Evolutionary conservation across 345 rosid genomes (phyloP).

Genomic region (Euclidium syriacum): DNA sequence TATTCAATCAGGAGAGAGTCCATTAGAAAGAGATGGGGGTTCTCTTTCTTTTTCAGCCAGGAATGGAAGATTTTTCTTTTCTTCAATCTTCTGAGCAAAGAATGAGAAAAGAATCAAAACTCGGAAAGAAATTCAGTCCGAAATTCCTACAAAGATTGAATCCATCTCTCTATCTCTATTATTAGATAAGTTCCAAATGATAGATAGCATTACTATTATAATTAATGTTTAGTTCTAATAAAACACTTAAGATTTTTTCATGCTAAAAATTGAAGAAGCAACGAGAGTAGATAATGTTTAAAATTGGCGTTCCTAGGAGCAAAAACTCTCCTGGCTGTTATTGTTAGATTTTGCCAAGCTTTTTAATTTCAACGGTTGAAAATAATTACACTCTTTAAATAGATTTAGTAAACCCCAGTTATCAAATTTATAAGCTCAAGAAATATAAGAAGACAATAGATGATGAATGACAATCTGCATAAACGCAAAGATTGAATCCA

Average conservation of each 20-base stretch:
- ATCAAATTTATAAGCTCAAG: background rate
- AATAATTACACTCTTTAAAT: background rate
- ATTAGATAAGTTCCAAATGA: conserved; percentile 13
- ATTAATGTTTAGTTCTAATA: conserved; percentile 2
- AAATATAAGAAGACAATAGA: background rate
- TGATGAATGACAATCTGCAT: background rate
- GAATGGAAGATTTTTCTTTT: background rate
- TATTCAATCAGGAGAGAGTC: conserved; percentile 14
- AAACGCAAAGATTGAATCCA: too few species aligned
- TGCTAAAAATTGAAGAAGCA: conserved; percentile 21
- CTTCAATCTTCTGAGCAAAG: conserved; percentile 6
- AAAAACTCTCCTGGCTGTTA: background rate
- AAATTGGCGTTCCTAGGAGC: background rate
- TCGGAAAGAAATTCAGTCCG: background rate
- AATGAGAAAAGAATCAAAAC: background rate
- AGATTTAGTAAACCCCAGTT: background rate
- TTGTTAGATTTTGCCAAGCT: background rate
- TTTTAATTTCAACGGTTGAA: background rate
- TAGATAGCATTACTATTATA: conserved; percentile 11
- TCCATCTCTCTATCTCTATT: conserved; percentile 1
- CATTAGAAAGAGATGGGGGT: background rate
- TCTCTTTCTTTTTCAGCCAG: conserved; percentile 20
- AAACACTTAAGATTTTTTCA: background rate
- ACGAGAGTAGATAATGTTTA: background rate
- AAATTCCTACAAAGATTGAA: background rate